Base-by-base conservation (phyloP, 2,329 filamentous ascomycete species). In the Ceratocystis diversiconidia region DNA sequence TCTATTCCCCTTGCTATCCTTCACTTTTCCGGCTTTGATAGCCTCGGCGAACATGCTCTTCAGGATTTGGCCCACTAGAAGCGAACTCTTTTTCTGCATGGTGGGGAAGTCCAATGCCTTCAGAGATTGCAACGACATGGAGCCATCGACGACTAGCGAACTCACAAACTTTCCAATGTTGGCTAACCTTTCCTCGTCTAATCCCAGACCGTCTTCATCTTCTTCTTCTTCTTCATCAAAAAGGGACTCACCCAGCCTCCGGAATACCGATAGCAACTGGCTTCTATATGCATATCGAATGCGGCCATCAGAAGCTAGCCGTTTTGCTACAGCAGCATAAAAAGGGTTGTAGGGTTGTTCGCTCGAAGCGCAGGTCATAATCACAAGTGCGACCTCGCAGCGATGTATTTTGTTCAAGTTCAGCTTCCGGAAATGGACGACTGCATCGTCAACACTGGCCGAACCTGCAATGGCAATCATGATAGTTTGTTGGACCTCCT, bases 381-480 rank as follows among this genome's bases (percentile, higher is more conserved):
- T 79, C 19, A 99, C 92, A 63, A 88, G 85, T 0, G 92, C 87
- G 41, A 97, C 88, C 73, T 97, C 92, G 28, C 86, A 82, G 69
- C 94, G 86, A 72, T 96, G 91, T 19, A 89, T 84, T 70, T 86
- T 89, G 76, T 94, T 96, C 60, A 99, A 80, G 44, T 85, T 85
- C 8, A 99, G 82, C 73, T 95, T 95, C 67, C 86, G 78, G 6
- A 96, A 79, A 19, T 91, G 87, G 8, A 86, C 77, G 70, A 92
- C 86, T 0, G 91, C 94, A 71, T 97, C 90, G 70, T 91, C 86
- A 73, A 83, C 90, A 72, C 96, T 90, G 8, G 82, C 83, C 0
- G 90, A 89, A 10, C 89, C 92, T 79, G 96, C 88, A 67, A 99
- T 85, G 3, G 91, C 86, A 43, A 95, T 83, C 74, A 99, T 99